Percentiles rank a stretch among this genome's conserved stretches.
Evolutionary conservation across 2,329 filamentous ascomycete species (phyloP).

Genomic region (Colletotrichum phormii): DNA sequence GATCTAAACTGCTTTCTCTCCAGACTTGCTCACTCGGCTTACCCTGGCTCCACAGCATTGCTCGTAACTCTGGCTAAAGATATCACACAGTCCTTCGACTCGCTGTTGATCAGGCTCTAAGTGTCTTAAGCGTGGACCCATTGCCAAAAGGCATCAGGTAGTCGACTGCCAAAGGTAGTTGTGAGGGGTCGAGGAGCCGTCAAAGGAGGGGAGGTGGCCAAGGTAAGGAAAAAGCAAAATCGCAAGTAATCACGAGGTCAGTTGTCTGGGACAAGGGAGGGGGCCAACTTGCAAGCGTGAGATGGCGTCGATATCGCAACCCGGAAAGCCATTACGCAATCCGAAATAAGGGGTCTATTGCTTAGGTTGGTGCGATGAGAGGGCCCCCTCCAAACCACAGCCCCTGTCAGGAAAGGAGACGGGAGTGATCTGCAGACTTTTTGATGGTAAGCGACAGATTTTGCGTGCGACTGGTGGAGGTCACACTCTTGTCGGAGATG

Average conservation of each 20-base stretch:
- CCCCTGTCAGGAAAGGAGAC: neutral
- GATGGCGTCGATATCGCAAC: neutral
- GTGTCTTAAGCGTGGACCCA: neutral
- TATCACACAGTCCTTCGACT: constrained; percentile 1
- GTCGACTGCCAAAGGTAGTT: neutral
- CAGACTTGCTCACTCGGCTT: constrained; percentile 11
- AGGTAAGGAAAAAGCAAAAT: constrained; percentile 16
- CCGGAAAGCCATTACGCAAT: constrained; percentile 5
- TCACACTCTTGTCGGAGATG: neutral
- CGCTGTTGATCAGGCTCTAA: neutral
- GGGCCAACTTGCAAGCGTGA: neutral
- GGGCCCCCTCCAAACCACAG: neutral
- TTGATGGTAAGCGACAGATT: neutral
- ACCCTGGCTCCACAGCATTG: neutral
- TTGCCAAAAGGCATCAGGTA: neutral
- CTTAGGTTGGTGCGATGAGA: neutral
- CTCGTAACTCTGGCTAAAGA: constrained; percentile 5
- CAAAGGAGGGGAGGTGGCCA: neutral
- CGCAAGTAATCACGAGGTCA: constrained; percentile 22
- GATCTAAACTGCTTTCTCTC: constrained; percentile 6
- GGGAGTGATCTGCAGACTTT: neutral
- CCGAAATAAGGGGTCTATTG: neutral
- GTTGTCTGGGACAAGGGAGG: constrained; percentile 23
- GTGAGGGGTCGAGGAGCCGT: neutral
- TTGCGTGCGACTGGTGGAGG: neutral